Conservation (phyloP, 2,329 filamentous ascomycete genomes). For the Xylariomycetidae sp. region DNA sequence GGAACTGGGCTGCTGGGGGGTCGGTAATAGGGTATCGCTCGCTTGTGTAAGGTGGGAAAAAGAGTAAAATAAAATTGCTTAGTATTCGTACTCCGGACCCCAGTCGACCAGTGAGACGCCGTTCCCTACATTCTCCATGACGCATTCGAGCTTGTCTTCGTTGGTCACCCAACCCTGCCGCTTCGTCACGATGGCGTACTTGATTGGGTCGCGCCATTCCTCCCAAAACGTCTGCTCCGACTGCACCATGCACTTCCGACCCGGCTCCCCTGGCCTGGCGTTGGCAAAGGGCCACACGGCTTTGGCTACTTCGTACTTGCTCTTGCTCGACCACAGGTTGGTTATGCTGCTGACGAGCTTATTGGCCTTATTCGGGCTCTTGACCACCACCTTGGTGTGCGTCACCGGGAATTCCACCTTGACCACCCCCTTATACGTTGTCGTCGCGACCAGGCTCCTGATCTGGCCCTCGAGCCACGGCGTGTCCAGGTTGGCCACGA, state of each 20-base stretch:
- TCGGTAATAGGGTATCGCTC: background rate
- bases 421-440: conserved; percentile 43
- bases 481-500: conserved; percentile 51
- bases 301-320: conserved; percentile 52
- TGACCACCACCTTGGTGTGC: conserved; percentile 25
- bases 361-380: conserved; percentile 48
- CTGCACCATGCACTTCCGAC: conserved; percentile 44
- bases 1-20: no score
- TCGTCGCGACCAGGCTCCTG: conserved; percentile 44
- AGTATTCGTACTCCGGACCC: conserved; percentile 30
- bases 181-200: conserved; percentile 31
- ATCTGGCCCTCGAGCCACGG: conserved; percentile 51
- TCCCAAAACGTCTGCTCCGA: conserved; percentile 54
- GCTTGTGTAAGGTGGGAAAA: no score
- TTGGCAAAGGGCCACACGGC: conserved; percentile 55
- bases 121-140: conserved; percentile 45
- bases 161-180: conserved; percentile 44
- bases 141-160: conserved; percentile 48
- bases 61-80: no score
- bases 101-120: conserved; percentile 36
- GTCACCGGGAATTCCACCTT: conserved; percentile 15
- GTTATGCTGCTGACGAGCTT: conserved; percentile 50
- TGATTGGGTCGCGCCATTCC: conserved; percentile 44
- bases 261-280: conserved; percentile 38
- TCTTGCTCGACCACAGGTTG: conserved; percentile 47